Percentiles rank a stretch among this genome's conserved stretches.
phyloP scores from a whole-genome alignment of 139 green algal genomes.

The Micromonas commoda region DNA sequence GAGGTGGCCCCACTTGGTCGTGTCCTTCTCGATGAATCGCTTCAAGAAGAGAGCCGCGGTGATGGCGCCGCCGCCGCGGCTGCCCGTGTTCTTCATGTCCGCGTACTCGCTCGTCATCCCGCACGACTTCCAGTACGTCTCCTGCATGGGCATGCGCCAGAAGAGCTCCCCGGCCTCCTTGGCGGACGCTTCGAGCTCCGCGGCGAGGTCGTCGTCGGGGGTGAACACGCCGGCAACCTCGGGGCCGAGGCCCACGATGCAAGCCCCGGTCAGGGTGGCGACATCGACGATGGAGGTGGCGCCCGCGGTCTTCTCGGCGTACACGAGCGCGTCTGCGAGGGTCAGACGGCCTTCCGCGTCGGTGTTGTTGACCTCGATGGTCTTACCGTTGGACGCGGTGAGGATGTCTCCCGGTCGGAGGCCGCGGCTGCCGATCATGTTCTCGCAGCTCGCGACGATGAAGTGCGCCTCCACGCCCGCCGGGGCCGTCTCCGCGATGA shows the following conservation, averaged over 20 bases:
- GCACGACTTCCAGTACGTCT: constrained; percentile 66
- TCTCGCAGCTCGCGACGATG: constrained; percentile 91
- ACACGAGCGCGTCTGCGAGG: constrained; percentile 89
- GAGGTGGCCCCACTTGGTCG: constrained; percentile 83
- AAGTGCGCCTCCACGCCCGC: constrained; percentile 72
- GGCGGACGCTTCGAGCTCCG: constrained; percentile 6
- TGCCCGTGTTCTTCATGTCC: constrained; percentile 84
- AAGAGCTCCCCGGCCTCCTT: constrained; percentile 63
- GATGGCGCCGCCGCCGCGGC: constrained; percentile 69
- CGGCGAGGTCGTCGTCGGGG: constrained; percentile 51
- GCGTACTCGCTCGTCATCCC: constrained; percentile 61
- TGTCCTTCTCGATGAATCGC: constrained; percentile 41
- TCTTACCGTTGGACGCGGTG: constrained; percentile 83
- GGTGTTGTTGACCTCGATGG: constrained; percentile 83
- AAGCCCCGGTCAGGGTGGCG: constrained; percentile 91
- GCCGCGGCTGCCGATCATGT: constrained; percentile 86
- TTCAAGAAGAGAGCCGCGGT: constrained; percentile 91
- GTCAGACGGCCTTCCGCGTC: constrained; percentile 90
- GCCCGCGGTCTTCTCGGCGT: constrained; percentile 60
- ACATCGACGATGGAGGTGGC: constrained; percentile 76
- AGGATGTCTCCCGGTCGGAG: constrained; percentile 91
- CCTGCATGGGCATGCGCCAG: constrained; percentile 92
- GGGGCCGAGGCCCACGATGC: constrained; percentile 83
- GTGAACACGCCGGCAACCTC: constrained; percentile 73
- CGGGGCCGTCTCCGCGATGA: constrained; percentile 1